Conservation (phyloP, 176 grass and related monocot species). For the Carex scoparia region DNA sequence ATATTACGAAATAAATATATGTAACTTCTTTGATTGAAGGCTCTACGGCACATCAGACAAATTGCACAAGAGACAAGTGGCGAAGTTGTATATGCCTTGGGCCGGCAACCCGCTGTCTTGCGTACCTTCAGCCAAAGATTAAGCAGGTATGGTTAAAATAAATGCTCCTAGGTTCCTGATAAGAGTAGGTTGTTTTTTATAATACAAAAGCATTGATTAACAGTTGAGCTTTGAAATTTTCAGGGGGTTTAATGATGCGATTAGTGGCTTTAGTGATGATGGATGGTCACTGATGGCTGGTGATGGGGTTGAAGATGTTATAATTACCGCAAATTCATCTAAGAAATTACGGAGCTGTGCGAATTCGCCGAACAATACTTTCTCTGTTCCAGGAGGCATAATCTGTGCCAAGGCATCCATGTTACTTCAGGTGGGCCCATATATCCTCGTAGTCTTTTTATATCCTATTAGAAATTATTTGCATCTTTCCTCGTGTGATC, state of each 20-base stretch:
- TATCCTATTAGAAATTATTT: neutral
- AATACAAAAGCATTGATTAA: neutral
- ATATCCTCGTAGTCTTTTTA: constrained; percentile 3
- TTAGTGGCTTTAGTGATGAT: constrained; percentile 97
- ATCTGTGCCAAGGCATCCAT: constrained; percentile 98
- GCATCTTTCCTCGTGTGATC: neutral
- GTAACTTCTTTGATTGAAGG: constrained; percentile 48
- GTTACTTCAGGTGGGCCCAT: constrained; percentile 69
- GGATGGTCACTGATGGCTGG: constrained; percentile 80
- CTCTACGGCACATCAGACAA: constrained; percentile 83
- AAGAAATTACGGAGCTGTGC: constrained; percentile 55
- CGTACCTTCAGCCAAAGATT: constrained; percentile 89
- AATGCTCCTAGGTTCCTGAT: constrained; percentile 14
- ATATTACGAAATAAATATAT: neutral
- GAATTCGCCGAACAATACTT: constrained; percentile 37
- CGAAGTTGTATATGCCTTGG: constrained; percentile 70
- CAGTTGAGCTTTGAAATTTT: constrained; percentile 12
- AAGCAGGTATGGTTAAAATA: constrained; percentile 48
- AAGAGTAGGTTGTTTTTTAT: neutral
- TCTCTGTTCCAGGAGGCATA: constrained; percentile 63
- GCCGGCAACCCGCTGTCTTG: constrained; percentile 83
- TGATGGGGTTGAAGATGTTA: constrained; percentile 86
- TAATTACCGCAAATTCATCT: constrained; percentile 65
- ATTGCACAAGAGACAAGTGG: constrained; percentile 94
- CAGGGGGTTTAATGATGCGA: constrained; percentile 96